Evolutionary conservation across 441 rosid genomes (phyloP).

Genomic region (Melastoma candidum): DNA sequence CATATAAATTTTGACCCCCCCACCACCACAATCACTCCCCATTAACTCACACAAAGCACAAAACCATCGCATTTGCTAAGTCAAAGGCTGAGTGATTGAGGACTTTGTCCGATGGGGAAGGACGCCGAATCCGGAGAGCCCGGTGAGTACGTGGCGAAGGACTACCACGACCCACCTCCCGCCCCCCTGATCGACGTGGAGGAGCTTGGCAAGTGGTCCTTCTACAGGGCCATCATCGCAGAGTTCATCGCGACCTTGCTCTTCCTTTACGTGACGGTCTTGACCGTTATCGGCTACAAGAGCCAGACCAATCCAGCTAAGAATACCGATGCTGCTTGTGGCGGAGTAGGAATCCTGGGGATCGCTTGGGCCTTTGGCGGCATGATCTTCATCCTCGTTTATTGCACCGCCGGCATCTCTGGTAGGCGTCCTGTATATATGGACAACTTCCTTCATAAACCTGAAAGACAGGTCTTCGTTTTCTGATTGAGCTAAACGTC

Average conservation of each 20-base stretch:
- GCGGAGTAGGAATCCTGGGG: constrained; percentile 32
- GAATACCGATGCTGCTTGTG: constrained; percentile 11
- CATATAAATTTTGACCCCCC: too few relatives aligned
- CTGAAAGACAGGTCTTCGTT: too few relatives aligned
- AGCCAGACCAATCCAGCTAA: constrained; percentile 7
- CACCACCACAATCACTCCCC: too few relatives aligned
- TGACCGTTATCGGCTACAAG: constrained; percentile 37
- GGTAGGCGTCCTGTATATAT: too few relatives aligned
- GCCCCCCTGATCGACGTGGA: constrained; percentile 25
- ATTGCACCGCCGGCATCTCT: constrained; percentile 26
- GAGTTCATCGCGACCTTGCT: constrained; percentile 34
- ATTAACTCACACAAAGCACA: too few relatives aligned
- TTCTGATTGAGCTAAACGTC: too few relatives aligned
- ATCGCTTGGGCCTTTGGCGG: constrained; percentile 41
- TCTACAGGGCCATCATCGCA: constrained; percentile 33
- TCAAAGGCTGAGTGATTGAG: too few relatives aligned
- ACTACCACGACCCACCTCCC: constrained; percentile 28
- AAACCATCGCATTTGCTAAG: too few relatives aligned
- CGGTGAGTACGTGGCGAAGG: constrained; percentile 15
- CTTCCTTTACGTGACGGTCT: constrained; percentile 30
- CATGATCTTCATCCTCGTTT: constrained; percentile 39
- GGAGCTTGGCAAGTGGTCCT: constrained; percentile 29
- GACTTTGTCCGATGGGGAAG: constrained; percentile 13
- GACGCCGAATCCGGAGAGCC: constrained; percentile 12
- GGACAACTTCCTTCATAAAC: too few relatives aligned